Evolutionary conservation across 176 grass and related monocot genomes (phyloP).

Genomic region (Triticum aestivum): DNA sequence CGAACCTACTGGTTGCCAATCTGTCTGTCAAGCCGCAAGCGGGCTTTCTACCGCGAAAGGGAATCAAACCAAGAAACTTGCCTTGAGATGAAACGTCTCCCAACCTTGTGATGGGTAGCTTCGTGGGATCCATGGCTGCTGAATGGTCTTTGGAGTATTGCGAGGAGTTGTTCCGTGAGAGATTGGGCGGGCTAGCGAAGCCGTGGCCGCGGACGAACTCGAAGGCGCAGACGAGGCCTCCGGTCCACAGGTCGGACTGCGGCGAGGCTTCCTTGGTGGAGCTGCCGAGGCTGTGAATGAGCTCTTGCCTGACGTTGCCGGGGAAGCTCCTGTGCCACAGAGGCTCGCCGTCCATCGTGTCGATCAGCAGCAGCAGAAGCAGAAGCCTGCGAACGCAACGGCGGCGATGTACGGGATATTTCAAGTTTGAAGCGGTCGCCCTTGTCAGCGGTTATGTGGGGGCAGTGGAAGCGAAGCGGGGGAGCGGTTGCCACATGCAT

Average conservation of each 20-base stretch:
- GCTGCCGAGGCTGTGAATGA: conserved; percentile 2
- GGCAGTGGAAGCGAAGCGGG: no score
- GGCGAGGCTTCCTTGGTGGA: conserved; percentile 8
- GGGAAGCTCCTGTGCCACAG: background rate
- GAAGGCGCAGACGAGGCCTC: conserved; percentile 57
- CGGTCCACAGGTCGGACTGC: conserved; percentile 43
- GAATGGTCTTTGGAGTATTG: conserved; percentile 2
- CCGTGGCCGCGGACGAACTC: conserved; percentile 43
- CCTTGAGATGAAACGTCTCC: background rate
- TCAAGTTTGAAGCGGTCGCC: background rate
- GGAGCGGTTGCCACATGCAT: background rate
- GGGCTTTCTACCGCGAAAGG: background rate
- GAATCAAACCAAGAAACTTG: background rate
- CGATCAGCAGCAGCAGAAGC: background rate
- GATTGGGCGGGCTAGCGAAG: background rate
- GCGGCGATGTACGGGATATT: background rate
- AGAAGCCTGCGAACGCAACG: background rate
- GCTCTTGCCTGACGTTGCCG: background rate
- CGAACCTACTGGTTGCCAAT: background rate
- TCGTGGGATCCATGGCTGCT: background rate
- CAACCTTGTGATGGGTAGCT: background rate
- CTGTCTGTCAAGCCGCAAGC: background rate
- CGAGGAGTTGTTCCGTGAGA: conserved; percentile 25
- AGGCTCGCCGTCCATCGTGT: background rate
- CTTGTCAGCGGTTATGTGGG: background rate